Base-by-base conservation (phyloP, 148 eudicot species). In the Fagopyrum tataricum region DNA sequence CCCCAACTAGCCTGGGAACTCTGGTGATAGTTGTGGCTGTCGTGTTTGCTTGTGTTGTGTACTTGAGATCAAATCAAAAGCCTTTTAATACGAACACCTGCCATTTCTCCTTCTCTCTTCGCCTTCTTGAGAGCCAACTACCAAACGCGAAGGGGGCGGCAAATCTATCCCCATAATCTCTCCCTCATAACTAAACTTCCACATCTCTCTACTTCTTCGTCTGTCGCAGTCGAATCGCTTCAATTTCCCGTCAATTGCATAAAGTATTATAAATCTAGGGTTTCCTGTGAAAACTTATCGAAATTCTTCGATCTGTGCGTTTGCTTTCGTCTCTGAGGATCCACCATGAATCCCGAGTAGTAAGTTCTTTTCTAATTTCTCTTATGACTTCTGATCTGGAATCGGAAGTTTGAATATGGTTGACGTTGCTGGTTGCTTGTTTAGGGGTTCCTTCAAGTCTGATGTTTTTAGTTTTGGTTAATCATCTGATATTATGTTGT, bases 281-380 rank as follows among this genome's bases (percentile, higher is more conserved):
- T 72, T 72, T 72, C 5, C 13, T 52, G 11, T 72, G 23, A 39
- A 48, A n/a, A 5, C 47, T 44, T 40, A 1, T 67, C 59, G 15
- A 14, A 47, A 42, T 8, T 48, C 42, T 53, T 49, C 24, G 44
- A 26, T 48, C 20, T 53, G 42, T 52, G 62, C 44, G 44, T 31
- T 31, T 53, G 49, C 1, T 46, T 23, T 47, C 51, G 37, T 49
- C 73, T 43, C 55, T 26, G 24, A 69, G 51, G 48, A 56, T 9
- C 17, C 69, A 56, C 55, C 76, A 74, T 74, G 76, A 74, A 74
- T 74, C 76, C 76, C 4, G 76, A 74, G 64, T 74, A 74, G 76
- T 74, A 74, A 41, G 76, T 26, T 9, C 10, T 74, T 59, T 9
- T 46, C 61, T 39, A 39, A 40, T 42, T 23, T 23, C 70, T 40